Evolutionary conservation across 2,329 filamentous ascomycete genomes (phyloP), one percentile per base, ranked within the genome.

Genomic region (Penicillium thymicola): DNA sequence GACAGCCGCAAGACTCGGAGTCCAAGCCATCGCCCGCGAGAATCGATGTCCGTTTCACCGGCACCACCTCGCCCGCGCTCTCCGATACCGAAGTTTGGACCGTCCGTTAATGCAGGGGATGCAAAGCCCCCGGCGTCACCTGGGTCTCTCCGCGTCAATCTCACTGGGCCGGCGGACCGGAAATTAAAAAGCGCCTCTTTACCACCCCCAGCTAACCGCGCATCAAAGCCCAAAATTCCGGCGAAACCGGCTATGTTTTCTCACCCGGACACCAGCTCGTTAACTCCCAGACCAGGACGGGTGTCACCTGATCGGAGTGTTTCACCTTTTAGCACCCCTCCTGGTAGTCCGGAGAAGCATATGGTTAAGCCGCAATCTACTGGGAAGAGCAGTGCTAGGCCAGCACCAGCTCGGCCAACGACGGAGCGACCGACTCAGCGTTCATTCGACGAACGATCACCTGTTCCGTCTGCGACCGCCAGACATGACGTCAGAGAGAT

Each of bases 271-370:
- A 47, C 59, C 7, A 63, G 52, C 27, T 60, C 65, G 9, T 65
- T 74, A 27, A 58, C 70, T 28, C 72, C 70, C 21, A 62, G 53
- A 8, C 57, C 65, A 5, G 69, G 68, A 21, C 61, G 54, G 9
- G 57, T 60, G 2, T 61, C 69, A 6, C 67, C 71, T 3, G 79
- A 82, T 41, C 78, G 78, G 32, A 75, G 77, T 49, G 68, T 86
- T 0, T 96, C 93, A 1, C 92, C 93, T 0, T 96, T 97, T 69
- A 92, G 81, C 67, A 96, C 91, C 36, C 92, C 92, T 18, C 91
- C 92, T 0, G 87, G 85, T 64, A 93, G 88, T 68, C 83, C 84
- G 5, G 85, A 83, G 54, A 87, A 82, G 52, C 70, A 78, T 0
- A 78, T 81, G n/a, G 76, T 68, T 6, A 69, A 68, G 41, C 62